A percentile compares a stretch with the other conserved stretches of the same genome.
Conservation (phyloP, 2,329 filamentous ascomycete species). For the Paramyrothecium sp. region DNA sequence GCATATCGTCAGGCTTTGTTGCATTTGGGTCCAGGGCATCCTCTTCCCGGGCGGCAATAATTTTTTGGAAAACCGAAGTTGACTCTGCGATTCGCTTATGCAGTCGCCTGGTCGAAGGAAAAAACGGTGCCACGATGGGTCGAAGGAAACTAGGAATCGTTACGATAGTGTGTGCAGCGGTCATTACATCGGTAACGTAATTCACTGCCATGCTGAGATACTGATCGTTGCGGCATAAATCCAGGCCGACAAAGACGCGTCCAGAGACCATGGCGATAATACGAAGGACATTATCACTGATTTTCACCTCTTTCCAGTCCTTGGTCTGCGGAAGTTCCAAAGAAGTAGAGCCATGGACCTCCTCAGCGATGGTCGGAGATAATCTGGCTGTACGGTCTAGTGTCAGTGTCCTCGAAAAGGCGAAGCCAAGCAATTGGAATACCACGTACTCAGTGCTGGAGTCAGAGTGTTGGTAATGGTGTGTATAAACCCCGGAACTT, state of each 20-base stretch:
- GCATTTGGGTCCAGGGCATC: neutral
- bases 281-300: neutral
- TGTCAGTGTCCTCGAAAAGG: neutral
- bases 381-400: neutral
- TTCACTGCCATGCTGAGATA: neutral
- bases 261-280: neutral
- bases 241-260: neutral
- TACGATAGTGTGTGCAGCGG: neutral
- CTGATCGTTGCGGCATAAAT: neutral
- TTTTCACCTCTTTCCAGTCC: neutral
- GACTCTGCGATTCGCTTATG: neutral
- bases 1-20: neutral
- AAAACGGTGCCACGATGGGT: neutral
- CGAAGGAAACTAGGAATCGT: neutral
- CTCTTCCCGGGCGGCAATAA: neutral
- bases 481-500: neutral
- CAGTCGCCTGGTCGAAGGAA: neutral
- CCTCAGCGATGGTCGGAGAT: neutral
- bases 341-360: neutral
- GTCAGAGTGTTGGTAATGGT: neutral
- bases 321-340: neutral
- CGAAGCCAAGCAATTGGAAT: neutral
- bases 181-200: neutral
- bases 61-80: neutral
- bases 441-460: neutral